Conservation (phyloP, 257 asterid genomes). For the Nicotiana attenuata region DNA sequence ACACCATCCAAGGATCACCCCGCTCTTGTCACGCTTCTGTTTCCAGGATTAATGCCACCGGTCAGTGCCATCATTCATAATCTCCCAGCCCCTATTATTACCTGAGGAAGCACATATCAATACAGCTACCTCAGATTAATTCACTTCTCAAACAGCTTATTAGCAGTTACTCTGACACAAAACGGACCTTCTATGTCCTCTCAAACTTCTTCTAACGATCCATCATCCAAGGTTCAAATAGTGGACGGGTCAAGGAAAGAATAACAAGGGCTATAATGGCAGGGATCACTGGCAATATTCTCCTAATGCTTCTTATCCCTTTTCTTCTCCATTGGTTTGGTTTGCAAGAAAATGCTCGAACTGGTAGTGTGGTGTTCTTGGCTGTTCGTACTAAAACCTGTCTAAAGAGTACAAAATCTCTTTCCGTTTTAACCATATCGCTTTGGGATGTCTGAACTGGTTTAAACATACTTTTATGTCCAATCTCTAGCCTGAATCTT, state of each 20-base stretch:
- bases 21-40: background rate
- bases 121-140: background rate
- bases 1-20: background rate
- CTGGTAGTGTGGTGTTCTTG: background rate
- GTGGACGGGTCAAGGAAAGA: background rate
- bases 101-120: background rate
- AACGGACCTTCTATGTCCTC: background rate
- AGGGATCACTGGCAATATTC: background rate
- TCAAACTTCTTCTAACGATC: background rate
- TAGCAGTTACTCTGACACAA: background rate
- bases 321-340: background rate
- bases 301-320: background rate
- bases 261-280: background rate
- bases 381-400: background rate
- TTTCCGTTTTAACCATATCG: background rate
- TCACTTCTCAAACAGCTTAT: background rate
- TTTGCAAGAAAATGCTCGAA: background rate
- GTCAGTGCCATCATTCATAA: background rate
- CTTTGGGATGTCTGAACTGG: background rate
- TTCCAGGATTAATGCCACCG: background rate
- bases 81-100: background rate
- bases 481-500: background rate
- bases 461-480: background rate
- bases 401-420: background rate
- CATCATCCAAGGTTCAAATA: background rate